Evolutionary conservation across 1,139 yeast species (phyloP).

Genomic region (Wickerhamomyces sp.): DNA sequence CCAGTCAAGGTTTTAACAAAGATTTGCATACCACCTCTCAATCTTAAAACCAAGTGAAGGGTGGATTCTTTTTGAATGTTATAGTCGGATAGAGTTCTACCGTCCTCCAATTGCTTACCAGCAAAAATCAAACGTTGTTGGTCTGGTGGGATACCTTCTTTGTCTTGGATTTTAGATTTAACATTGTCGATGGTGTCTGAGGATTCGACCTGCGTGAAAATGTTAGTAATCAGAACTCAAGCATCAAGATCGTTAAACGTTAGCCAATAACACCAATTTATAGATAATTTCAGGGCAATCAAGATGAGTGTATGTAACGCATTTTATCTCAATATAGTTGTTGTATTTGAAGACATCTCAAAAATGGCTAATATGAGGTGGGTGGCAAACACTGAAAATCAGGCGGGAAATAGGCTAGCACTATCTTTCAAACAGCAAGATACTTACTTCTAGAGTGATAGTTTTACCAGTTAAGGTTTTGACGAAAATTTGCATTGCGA

Average conservation of each 20-base stretch:
- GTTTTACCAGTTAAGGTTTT: conserved; percentile 43
- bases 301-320: neutral
- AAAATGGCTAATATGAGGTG: conserved; percentile 19
- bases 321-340: neutral
- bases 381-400: neutral
- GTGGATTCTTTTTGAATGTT: conserved; percentile 74
- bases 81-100: conserved; percentile 74
- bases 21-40: conserved; percentile 74
- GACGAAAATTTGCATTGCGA: conserved; percentile 49
- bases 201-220: conserved; percentile 73
- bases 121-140: conserved; percentile 71
- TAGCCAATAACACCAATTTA: neutral
- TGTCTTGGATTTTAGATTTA: conserved; percentile 85
- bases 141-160: conserved; percentile 90
- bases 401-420: conserved; percentile 1
- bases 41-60: conserved; percentile 39
- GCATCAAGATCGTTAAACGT: too few relatives aligned
- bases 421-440: too few relatives aligned
- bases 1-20: conserved; percentile 71
- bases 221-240: conserved; percentile 35
- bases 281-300: neutral
- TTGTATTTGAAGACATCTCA: neutral
- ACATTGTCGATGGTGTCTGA: conserved; percentile 88
- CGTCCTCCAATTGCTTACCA: conserved; percentile 53
- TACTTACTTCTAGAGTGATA: conserved; percentile 34